phyloP scores from a whole-genome alignment of 2,329 filamentous ascomycete species.

The Alternaria infectoria region DNA sequence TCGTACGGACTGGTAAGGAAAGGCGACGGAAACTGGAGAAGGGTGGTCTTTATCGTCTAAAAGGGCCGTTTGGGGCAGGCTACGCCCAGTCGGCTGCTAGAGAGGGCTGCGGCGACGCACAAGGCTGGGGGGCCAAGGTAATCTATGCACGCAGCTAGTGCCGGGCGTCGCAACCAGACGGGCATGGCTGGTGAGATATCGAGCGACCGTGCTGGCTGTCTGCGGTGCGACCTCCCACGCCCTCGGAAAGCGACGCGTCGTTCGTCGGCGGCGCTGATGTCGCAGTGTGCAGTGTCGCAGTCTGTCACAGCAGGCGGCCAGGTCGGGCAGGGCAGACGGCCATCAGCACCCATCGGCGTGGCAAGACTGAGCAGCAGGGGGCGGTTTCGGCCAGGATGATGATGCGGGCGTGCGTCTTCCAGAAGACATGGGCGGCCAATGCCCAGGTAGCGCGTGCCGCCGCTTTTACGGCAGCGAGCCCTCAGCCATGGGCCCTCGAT shows the following conservation, averaged over 20 bases:
- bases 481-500: constrained; percentile 16
- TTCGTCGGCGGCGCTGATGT: neutral
- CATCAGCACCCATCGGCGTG: constrained; percentile 5
- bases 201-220: constrained; percentile 7
- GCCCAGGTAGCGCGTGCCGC: constrained; percentile 2
- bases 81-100: neutral
- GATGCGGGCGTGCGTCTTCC: constrained; percentile 27
- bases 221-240: constrained; percentile 7
- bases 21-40: neutral
- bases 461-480: constrained; percentile 17
- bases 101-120: neutral
- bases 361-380: constrained; percentile 1
- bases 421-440: constrained; percentile 19
- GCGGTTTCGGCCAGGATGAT: constrained; percentile 15
- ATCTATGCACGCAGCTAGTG: constrained; percentile 18
- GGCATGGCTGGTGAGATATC: constrained; percentile 12
- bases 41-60: neutral
- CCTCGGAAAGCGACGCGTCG: neutral
- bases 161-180: constrained; percentile 14
- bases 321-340: neutral
- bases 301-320: neutral
- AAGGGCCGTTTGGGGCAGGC: constrained; percentile 2
- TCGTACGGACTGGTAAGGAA: neutral
- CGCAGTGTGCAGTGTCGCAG: neutral
- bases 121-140: constrained; percentile 11